Evolutionary conservation across 1,139 yeast genomes (phyloP).

Genomic region (Pichia norvegensis): DNA sequence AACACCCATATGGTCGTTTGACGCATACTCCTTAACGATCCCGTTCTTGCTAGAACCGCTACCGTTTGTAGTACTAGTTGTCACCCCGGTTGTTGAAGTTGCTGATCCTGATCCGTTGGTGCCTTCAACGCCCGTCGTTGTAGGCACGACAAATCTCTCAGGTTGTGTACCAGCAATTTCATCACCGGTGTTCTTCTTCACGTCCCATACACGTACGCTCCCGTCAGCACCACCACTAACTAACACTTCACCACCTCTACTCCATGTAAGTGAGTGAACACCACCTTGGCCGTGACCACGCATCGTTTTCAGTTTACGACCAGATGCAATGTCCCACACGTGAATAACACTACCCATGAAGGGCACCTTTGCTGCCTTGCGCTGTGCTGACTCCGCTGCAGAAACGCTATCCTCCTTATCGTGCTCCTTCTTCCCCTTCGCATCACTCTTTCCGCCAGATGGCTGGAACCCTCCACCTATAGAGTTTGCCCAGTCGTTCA

Average conservation of each 20-base stretch:
- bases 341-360: slow-evolving; percentile 39
- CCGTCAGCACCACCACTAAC: slow-evolving; percentile 93
- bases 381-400: not conserved
- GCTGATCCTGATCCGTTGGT: too few species aligned
- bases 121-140: not conserved
- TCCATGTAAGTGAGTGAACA: slow-evolving; percentile 77
- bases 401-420: not conserved
- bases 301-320: slow-evolving; percentile 73
- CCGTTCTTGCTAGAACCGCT: not conserved
- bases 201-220: slow-evolving; percentile 94
- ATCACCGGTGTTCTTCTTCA: slow-evolving; percentile 74
- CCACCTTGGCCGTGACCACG: slow-evolving; percentile 89
- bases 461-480: slow-evolving; percentile 14
- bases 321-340: slow-evolving; percentile 93
- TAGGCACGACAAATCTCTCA: slow-evolving; percentile 45
- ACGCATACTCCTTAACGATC: slow-evolving; percentile 9
- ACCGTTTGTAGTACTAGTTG: too few species aligned
- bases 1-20: slow-evolving; percentile 78
- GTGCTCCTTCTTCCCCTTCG: not conserved
- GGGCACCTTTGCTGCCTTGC: not conserved
- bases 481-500: slow-evolving; percentile 10
- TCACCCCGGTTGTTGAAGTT: not conserved
- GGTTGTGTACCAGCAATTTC: slow-evolving; percentile 46
- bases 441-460: slow-evolving; percentile 2
- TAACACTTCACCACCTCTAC: slow-evolving; percentile 79